Conservation (phyloP, 345 rosid genomes). For the Salix brachista region DNA sequence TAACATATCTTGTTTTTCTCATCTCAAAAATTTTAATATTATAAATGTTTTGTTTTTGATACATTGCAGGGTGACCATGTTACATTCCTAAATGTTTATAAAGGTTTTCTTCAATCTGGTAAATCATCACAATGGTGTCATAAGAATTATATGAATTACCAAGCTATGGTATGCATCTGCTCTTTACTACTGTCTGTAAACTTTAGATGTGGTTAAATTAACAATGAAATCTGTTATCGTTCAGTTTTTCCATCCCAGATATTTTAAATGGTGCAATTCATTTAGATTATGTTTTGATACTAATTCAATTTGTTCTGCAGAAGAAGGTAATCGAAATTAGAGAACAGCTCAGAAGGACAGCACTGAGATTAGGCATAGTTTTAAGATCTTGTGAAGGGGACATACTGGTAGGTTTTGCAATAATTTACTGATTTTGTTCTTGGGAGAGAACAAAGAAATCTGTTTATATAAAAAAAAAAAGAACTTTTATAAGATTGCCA, state of each 20-base stretch:
- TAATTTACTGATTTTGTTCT: too few relatives aligned
- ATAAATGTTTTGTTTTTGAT: neutral
- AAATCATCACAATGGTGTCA: slow-evolving; percentile 83
- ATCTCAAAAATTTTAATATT: neutral
- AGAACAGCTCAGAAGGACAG: slow-evolving; percentile 73
- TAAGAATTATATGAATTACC: slow-evolving; percentile 74
- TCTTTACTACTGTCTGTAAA: slow-evolving; percentile 5
- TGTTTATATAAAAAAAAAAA: too few relatives aligned
- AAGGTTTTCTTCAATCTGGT: slow-evolving; percentile 84
- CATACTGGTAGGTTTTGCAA: slow-evolving; percentile 38
- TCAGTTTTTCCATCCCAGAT: slow-evolving; percentile 7
- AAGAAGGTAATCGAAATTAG: slow-evolving; percentile 74
- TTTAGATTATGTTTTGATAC: neutral
- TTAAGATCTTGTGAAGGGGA: slow-evolving; percentile 77
- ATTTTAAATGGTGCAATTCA: slow-evolving; percentile 1
- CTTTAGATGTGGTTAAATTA: slow-evolving; percentile 1
- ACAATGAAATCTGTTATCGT: neutral
- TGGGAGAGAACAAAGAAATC: too few relatives aligned
- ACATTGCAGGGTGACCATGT: slow-evolving; percentile 85
- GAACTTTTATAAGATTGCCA: too few relatives aligned
- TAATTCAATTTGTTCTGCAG: slow-evolving; percentile 32
- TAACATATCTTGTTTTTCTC: neutral
- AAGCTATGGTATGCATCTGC: slow-evolving; percentile 62
- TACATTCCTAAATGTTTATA: slow-evolving; percentile 80
- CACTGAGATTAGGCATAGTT: slow-evolving; percentile 68